Evolutionary conservation across 305 asterid genomes (phyloP).

Genomic region (Fraxinus greggii): DNA sequence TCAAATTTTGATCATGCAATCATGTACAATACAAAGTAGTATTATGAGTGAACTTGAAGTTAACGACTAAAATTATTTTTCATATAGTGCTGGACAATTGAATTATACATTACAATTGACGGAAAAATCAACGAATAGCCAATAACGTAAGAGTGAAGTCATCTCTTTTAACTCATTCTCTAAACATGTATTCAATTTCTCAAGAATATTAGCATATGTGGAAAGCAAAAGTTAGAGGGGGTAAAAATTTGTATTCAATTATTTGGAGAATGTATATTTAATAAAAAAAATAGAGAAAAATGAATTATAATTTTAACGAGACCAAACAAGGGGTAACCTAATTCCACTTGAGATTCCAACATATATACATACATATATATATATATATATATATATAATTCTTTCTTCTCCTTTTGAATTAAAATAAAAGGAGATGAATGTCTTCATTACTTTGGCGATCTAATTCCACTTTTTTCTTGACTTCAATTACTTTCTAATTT

Average conservation of each 20-base stretch:
- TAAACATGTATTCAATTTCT: background rate
- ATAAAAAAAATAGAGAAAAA: no score
- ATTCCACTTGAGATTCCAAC: no score
- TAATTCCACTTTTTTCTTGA: constrained; percentile 88
- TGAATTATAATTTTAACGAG: no score
- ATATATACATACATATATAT: background rate
- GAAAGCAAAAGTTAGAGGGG: background rate
- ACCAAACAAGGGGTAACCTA: no score
- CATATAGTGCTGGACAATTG: background rate
- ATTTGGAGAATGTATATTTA: no score
- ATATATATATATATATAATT: background rate
- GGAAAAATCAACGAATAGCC: background rate
- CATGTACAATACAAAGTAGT: background rate
- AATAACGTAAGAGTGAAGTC: background rate
- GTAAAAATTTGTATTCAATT: background rate
- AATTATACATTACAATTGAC: background rate
- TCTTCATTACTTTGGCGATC: constrained; percentile 91
- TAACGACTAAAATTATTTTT: background rate
- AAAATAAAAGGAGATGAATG: constrained; percentile 39
- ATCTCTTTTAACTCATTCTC: background rate
- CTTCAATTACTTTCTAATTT: constrained; percentile 41
- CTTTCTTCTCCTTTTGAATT: background rate
- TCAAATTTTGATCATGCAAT: background rate
- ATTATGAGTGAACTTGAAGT: background rate
- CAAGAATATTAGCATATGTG: background rate